phyloP scores from a whole-genome alignment of 1,284 basidiomycete species.

The Naganishia sp. region DNA sequence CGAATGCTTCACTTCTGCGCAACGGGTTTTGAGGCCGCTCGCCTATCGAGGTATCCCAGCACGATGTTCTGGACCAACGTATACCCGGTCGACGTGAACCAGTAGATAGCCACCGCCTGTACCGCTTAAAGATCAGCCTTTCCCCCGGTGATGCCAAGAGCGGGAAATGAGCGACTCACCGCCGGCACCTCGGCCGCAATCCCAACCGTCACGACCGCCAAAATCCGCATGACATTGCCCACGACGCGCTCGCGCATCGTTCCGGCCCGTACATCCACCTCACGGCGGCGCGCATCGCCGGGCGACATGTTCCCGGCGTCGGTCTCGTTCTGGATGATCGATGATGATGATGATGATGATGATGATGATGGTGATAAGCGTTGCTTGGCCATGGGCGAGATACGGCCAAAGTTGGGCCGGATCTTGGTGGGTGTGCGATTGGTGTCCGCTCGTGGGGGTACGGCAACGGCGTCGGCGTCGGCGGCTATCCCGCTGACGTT shows the following conservation, averaged over 20 bases:
- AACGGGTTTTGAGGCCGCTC: not conserved
- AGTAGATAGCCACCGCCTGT: slow-evolving; percentile 58
- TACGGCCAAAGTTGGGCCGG: slow-evolving; percentile 30
- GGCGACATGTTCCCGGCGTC: slow-evolving; percentile 27
- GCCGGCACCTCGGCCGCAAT: slow-evolving; percentile 51
- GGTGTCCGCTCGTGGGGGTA: not conserved
- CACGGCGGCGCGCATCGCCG: slow-evolving; percentile 7
- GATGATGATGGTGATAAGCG: not conserved
- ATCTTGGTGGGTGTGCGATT: slow-evolving; percentile 13
- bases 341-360: not conserved
- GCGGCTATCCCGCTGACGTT: not conserved
- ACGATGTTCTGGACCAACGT: slow-evolving; percentile 53
- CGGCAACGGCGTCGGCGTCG: not conserved
- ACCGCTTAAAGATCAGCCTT: not conserved
- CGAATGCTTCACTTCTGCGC: not conserved
- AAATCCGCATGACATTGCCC: slow-evolving; percentile 48
- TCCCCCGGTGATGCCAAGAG: not conserved
- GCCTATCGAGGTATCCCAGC: slow-evolving; percentile 31
- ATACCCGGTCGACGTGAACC: slow-evolving; percentile 57
- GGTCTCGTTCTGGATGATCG: slow-evolving; percentile 23
- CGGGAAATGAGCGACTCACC: slow-evolving; percentile 39
- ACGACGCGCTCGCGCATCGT: slow-evolving; percentile 39
- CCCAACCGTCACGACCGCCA: slow-evolving; percentile 51
- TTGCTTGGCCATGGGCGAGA: slow-evolving; percentile 4
- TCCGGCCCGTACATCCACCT: not conserved